These are phyloP conservation scores for Pseudovirgaria hyperparasitica DNA, from an alignment of 2,329 filamentous ascomycete species.

Conservation along the genomic window DNA sequence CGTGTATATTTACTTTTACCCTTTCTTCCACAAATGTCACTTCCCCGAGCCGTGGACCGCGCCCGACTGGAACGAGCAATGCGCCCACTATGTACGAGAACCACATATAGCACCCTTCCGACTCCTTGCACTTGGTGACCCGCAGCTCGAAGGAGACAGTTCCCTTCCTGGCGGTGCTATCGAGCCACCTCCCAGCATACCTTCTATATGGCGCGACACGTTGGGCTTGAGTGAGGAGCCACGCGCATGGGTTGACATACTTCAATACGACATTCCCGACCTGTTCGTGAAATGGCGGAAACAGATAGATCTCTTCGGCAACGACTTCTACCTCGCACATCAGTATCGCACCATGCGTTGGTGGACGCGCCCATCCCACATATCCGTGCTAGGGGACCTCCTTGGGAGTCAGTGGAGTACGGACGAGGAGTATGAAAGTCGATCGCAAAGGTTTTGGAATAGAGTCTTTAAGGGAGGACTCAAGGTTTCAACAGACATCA, in stretches of 20 bases:
- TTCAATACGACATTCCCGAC: slow-evolving; percentile 50
- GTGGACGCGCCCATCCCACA: slow-evolving; percentile 77
- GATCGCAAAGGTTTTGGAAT: slow-evolving; percentile 67
- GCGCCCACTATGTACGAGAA: slow-evolving; percentile 10
- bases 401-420: slow-evolving; percentile 92
- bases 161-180: slow-evolving; percentile 60
- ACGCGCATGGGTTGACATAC: slow-evolving; percentile 10
- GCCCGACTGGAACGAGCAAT: slow-evolving; percentile 3
- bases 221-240: no score
- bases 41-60: slow-evolving; percentile 51
- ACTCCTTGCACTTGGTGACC: slow-evolving; percentile 78
- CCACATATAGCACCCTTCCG: slow-evolving; percentile 58
- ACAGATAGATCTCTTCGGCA: slow-evolving; percentile 75
- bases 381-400: slow-evolving; percentile 79
- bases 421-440: slow-evolving; percentile 66
- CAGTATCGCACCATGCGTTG: slow-evolving; percentile 75
- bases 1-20: slow-evolving; percentile 77
- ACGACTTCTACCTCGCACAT: slow-evolving; percentile 89
- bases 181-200: no score
- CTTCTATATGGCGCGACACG: no score
- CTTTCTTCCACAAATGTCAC: slow-evolving; percentile 63
- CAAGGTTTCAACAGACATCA: slow-evolving; percentile 38
- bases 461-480: slow-evolving; percentile 60
- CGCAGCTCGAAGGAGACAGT: slow-evolving; percentile 85
- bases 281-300: slow-evolving; percentile 60